Conservation (phyloP, 768 basidiomycete genomes). For the Pholiota microspora region DNA sequence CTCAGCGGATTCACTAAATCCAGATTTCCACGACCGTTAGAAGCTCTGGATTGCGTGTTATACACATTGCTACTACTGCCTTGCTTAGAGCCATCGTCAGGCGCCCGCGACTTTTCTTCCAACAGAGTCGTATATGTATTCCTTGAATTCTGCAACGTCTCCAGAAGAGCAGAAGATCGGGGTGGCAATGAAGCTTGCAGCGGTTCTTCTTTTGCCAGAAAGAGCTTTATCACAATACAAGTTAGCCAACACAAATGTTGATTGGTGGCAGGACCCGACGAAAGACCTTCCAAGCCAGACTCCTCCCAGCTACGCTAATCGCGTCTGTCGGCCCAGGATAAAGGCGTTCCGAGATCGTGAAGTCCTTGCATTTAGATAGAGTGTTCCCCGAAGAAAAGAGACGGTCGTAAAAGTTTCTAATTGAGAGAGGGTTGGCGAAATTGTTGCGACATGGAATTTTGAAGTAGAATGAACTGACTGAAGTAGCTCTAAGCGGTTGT, state of each 20-base stretch:
- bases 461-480: conserved; percentile 15
- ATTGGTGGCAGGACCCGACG: conserved; percentile 12
- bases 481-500: conserved; percentile 14
- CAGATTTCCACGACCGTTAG: conserved; percentile 41
- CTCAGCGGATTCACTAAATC: conserved; percentile 81
- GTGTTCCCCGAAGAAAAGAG: conserved; percentile 52
- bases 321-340: conserved; percentile 39
- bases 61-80: conserved; percentile 8
- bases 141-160: conserved; percentile 48
- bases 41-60: conserved; percentile 30
- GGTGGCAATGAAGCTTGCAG: conserved; percentile 48
- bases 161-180: conserved; percentile 32
- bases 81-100: conserved; percentile 69
- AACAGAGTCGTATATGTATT: conserved; percentile 56
- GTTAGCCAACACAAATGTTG: conserved; percentile 18
- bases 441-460: conserved; percentile 1
- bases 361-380: conserved; percentile 66
- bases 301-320: conserved; percentile 65
- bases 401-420: conserved; percentile 39
- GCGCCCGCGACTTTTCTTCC: conserved; percentile 72
- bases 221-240: conserved; percentile 46
- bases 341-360: conserved; percentile 59
- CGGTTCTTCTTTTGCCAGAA: conserved; percentile 66
- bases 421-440: conserved; percentile 9
- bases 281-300: conserved; percentile 82